phyloP scores from a whole-genome alignment of 192 early-diverging fungal genomes.

The Umbelopsis sp. region DNA sequence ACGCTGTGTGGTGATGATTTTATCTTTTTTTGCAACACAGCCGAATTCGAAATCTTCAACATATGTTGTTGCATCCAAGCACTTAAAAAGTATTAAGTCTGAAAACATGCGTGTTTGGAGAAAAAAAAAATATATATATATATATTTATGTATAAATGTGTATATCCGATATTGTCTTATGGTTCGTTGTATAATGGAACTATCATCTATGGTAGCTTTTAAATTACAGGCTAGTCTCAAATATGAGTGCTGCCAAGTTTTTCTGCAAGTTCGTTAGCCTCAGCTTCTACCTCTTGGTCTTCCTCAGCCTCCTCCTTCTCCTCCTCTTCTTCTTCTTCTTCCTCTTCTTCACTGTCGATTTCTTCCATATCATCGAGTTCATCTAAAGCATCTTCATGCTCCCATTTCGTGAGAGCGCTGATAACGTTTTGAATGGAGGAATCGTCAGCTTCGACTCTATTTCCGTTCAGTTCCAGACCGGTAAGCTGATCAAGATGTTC shows the following conservation, averaged over 20 bases:
- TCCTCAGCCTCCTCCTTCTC: constrained; percentile 55
- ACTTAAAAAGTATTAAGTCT: no score
- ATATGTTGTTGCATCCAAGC: no score
- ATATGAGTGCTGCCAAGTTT: constrained; percentile 18
- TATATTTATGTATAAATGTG: no score
- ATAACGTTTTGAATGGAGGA: constrained; percentile 74
- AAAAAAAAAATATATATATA: not conserved
- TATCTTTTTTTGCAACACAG: not conserved
- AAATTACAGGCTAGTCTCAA: constrained; percentile 17
- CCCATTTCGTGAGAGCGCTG: constrained; percentile 67
- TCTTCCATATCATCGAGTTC: constrained; percentile 98
- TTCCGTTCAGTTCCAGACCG: constrained; percentile 88
- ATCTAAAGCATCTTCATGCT: constrained; percentile 78
- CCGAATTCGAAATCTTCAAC: not conserved
- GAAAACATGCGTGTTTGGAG: no score
- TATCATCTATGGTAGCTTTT: constrained; percentile 11
- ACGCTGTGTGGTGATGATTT: no score
- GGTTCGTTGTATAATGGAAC: no score
- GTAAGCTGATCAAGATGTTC: constrained; percentile 63
- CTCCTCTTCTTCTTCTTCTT: constrained; percentile 60
- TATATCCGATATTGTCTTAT: no score
- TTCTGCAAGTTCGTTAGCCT: constrained; percentile 15
- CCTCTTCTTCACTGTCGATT: constrained; percentile 70
- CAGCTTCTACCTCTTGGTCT: constrained; percentile 31
- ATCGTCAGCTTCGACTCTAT: constrained; percentile 84